Percentiles rank a stretch among this genome's conserved stretches.
These are phyloP conservation scores for Gossypium schwendimanii DNA, from an alignment of 441 rosid genomes.

Conservation along the genomic window DNA sequence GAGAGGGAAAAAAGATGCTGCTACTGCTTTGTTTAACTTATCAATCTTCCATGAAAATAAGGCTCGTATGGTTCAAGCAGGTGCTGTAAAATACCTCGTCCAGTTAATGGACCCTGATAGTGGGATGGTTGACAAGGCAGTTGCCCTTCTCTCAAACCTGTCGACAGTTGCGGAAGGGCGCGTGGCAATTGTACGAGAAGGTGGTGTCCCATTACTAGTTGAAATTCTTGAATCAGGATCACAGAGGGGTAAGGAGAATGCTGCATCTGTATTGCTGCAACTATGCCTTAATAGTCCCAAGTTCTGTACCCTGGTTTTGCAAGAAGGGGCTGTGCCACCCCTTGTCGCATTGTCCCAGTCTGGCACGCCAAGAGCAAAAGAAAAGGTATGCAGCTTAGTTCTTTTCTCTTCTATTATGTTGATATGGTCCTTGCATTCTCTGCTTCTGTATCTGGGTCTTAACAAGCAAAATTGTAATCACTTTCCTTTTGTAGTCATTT, in stretches of 20 bases:
- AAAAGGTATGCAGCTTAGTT: slow-evolving; percentile 52
- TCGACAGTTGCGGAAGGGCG: slow-evolving; percentile 78
- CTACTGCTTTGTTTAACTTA: slow-evolving; percentile 83
- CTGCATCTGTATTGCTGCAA: slow-evolving; percentile 75
- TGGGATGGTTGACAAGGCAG: slow-evolving; percentile 88
- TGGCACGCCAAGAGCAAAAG: slow-evolving; percentile 88
- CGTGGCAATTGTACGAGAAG: slow-evolving; percentile 56
- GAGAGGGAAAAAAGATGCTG: slow-evolving; percentile 90
- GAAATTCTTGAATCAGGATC: slow-evolving; percentile 84
- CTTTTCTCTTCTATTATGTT: not conserved
- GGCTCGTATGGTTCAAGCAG: slow-evolving; percentile 83
- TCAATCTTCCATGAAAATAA: slow-evolving; percentile 86
- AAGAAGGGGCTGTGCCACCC: slow-evolving; percentile 97
- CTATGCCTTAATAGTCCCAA: slow-evolving; percentile 66
- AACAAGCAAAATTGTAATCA: not conserved
- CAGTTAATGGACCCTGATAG: slow-evolving; percentile 57
- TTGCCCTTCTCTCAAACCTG: slow-evolving; percentile 80
- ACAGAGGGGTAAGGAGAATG: slow-evolving; percentile 86
- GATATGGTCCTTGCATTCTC: not conserved
- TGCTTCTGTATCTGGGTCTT: not conserved
- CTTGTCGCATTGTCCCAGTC: slow-evolving; percentile 91
- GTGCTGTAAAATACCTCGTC: slow-evolving; percentile 75
- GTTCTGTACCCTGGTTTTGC: slow-evolving; percentile 81
- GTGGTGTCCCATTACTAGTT: slow-evolving; percentile 73
- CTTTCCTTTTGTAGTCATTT: not conserved